phyloP scores from a whole-genome alignment of 164 flowering plant species.

The Stephania cephalantha region DNA sequence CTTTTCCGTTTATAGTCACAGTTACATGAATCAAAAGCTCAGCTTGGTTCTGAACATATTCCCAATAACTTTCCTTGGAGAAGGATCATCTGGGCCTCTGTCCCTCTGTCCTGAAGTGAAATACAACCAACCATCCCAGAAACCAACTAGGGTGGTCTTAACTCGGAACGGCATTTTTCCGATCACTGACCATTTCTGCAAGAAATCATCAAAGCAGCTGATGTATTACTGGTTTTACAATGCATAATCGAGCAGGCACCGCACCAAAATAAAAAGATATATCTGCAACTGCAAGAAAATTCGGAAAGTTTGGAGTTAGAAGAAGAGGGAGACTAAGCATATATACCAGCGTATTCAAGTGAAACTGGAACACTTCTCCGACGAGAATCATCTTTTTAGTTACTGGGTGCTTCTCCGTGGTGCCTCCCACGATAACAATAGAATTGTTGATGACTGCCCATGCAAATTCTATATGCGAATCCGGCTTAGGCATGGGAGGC shows the following conservation, averaged over 20 bases:
- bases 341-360: constrained; percentile 52
- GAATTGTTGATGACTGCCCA: constrained; percentile 82
- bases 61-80: constrained; percentile 67
- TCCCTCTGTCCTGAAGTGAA: constrained; percentile 96
- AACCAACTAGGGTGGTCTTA: constrained; percentile 76
- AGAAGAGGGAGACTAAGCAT: too few species aligned
- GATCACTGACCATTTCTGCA: constrained; percentile 82
- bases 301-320: neutral
- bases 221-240: neutral
- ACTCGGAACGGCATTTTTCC: constrained; percentile 85
- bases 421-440: constrained; percentile 74
- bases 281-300: neutral
- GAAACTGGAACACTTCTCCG: constrained; percentile 74
- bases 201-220: neutral
- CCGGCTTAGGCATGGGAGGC: constrained; percentile 83
- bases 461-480: constrained; percentile 90
- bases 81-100: constrained; percentile 79
- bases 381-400: constrained; percentile 75
- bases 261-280: too few species aligned
- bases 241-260: neutral
- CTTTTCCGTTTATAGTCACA: neutral
- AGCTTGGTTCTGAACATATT: constrained; percentile 79
- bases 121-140: constrained; percentile 86
- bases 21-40: constrained; percentile 24
- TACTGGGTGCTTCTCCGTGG: constrained; percentile 79